phyloP scores from a whole-genome alignment of 352 stramenopile genomes.

The Globisporangium spiculum region DNA sequence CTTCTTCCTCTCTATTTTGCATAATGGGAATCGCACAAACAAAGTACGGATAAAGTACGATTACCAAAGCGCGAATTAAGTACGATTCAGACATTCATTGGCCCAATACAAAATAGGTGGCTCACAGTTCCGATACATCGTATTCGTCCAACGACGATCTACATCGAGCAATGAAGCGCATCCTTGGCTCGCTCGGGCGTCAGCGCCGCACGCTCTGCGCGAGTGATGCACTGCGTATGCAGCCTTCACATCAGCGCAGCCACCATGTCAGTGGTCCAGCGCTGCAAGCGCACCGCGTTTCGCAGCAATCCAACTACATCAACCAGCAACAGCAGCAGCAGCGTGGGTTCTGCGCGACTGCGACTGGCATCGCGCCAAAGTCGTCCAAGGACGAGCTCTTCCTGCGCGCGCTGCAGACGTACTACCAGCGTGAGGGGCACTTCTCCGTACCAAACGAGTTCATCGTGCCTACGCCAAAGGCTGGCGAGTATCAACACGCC shows the following conservation, averaged over 20 bases:
- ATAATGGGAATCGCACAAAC: too few relatives aligned
- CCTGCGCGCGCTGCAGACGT: slow-evolving; percentile 45
- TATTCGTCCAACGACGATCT: neutral
- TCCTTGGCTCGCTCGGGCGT: neutral
- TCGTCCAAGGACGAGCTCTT: slow-evolving; percentile 50
- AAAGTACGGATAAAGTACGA: neutral
- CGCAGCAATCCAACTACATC: neutral
- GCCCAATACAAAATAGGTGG: slow-evolving; percentile 14
- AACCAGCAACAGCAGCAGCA: slow-evolving; percentile 1
- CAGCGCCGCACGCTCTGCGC: slow-evolving; percentile 1
- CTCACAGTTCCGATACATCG: neutral
- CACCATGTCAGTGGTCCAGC: neutral
- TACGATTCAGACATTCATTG: slow-evolving; percentile 1
- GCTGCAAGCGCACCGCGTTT: neutral
- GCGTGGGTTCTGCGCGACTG: neutral
- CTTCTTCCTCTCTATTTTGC: too few relatives aligned
- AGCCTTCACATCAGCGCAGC: neutral
- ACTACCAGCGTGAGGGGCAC: slow-evolving; percentile 55
- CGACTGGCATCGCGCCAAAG: slow-evolving; percentile 19
- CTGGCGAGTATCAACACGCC: neutral
- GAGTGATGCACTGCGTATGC: neutral
- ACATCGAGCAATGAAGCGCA: slow-evolving; percentile 8
- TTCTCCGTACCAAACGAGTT: slow-evolving; percentile 68
- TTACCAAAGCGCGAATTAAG: neutral
- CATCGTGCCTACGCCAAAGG: slow-evolving; percentile 31